Evolutionary conservation across 257 asterid genomes (phyloP), one percentile per base, ranked within the genome.

Genomic region (Fraxinus excelsior): DNA sequence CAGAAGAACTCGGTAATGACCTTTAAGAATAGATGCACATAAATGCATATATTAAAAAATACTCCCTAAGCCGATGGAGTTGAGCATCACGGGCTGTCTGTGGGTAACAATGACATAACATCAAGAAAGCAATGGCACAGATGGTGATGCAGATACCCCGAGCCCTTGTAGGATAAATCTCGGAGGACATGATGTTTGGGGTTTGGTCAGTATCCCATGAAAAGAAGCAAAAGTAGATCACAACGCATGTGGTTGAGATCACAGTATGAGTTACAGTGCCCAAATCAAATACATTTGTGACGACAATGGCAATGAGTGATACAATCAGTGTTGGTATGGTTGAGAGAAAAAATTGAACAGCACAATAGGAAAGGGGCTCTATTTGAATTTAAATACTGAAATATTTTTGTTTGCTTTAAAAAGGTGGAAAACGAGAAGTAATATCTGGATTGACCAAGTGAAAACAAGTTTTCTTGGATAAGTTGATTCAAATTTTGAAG

Each of bases 161-260:
- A 31, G 3, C 32, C 32, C 32, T 31, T 31, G 32, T 31, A 31
- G 5, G 32, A 31, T 2, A 31, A 4, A 31, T 31, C 5, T 31
- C 32, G 4, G 32, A 31, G 32, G 0, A 31, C 32, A 31, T 95
- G 74, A 94, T 94, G 81, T 94, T 94, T 2, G 97, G 98, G 82
- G 90, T 77, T 77, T 0, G 98, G 98, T 7, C 32, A 31, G 19
- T 89, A 94, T 7, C 98, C 97, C 94, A 88, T 94, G 67, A 89
- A 53, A 94, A 94, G 23, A 89, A 84, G 90, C 98, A 94, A 85
- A 91, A 90, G 97, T n/a, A n/a, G n/a, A n/a, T n/a, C n/a, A n/a
- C 51, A 82, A 83, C 1, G 90, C 42, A 13, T 35, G 32, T 2
- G 32, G 32, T 31, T 31, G 32, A 31, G 32, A 31, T 31, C 2